Evolutionary conservation across 768 basidiomycete genomes (phyloP).

Genomic region (Lyophyllum atratum): DNA sequence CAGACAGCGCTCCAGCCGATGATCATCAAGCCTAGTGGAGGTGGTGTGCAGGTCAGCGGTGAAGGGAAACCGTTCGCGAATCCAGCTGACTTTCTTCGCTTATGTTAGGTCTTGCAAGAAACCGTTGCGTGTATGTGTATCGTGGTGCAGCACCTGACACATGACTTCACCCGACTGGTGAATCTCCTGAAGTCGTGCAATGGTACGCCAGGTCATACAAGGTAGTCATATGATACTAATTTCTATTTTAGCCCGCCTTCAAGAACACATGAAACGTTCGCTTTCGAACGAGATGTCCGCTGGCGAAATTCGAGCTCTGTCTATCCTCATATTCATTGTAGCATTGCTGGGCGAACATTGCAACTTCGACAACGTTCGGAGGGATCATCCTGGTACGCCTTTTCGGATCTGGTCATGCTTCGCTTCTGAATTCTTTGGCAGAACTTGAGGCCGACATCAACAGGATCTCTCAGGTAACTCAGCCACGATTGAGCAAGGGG

Average conservation of each 20-base stretch:
- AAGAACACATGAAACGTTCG: constrained; percentile 53
- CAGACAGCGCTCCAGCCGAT: constrained; percentile 83
- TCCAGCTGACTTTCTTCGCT: constrained; percentile 1
- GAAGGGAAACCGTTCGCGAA: neutral
- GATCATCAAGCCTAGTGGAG: constrained; percentile 81
- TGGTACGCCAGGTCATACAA: constrained; percentile 41
- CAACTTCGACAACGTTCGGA: constrained; percentile 77
- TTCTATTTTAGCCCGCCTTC: constrained; percentile 54
- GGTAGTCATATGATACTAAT: neutral
- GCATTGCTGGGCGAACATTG: constrained; percentile 88
- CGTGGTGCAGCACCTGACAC: constrained; percentile 82
- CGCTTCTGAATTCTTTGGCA: constrained; percentile 21
- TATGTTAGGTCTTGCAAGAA: constrained; percentile 78
- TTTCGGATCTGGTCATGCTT: neutral
- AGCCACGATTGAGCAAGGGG: neutral
- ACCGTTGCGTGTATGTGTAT: constrained; percentile 90
- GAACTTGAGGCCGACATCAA: constrained; percentile 58
- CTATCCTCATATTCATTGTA: constrained; percentile 81
- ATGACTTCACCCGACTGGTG: constrained; percentile 78
- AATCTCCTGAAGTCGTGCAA: constrained; percentile 86
- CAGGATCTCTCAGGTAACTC: constrained; percentile 53
- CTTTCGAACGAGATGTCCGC: constrained; percentile 39
- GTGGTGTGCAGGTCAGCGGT: constrained; percentile 60
- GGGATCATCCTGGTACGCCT: constrained; percentile 53
- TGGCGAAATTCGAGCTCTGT: constrained; percentile 55